Base-by-base conservation (phyloP, 2,329 filamentous ascomycete genomes). In the Botryosphaeria agaves region DNA sequence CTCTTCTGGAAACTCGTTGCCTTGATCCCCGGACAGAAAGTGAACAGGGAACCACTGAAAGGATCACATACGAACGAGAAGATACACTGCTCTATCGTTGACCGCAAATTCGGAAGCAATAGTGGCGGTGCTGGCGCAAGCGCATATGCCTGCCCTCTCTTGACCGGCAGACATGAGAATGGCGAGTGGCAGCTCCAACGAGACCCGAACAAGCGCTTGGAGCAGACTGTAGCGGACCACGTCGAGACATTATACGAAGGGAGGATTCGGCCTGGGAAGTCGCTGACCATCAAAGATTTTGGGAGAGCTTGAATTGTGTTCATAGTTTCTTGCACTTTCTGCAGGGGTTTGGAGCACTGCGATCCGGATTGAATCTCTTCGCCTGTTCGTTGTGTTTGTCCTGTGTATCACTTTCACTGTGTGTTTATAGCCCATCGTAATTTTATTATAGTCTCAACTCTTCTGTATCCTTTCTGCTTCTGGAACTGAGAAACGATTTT, bases 1-100 rank as follows among this genome's bases (percentile, higher is more conserved):
- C 51, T 42, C 2, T 49, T 52, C 29, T 48, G 48, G 16, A 41
- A 48, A 18, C 41, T 38, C 2, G 38, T 52, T 2, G n/a, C n/a
- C n/a, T n/a, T n/a, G n/a, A n/a, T n/a, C n/a, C 39, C 44, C 1
- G 49, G 49, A 11, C 32, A 38, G 3, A 32, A 34, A 5, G 40
- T 41, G 2, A 35, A 41, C 7, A 32, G 33, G 5, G 29, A 35
- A 5, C 28, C 30, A 7, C 34, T 45, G 7, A 39, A 51, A 12
- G 21, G 12, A 12, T 30, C 37, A 14, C 40, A 46, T 29, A 53
- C 49, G 3, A 39, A 47, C 18, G 50, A 53, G 32, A 41, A 37
- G 15, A 46, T 53, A 15, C 50, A 53, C 33, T 23, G 21, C 21
- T 23, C 21, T 23, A 23, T 23, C 12, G 21, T 12, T 4, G 21